Percentiles rank a stretch among this genome's conserved stretches.
These are phyloP conservation scores for Entomortierella parvispora DNA, from an alignment of 192 early-diverging fungal species.

Conservation along the genomic window DNA sequence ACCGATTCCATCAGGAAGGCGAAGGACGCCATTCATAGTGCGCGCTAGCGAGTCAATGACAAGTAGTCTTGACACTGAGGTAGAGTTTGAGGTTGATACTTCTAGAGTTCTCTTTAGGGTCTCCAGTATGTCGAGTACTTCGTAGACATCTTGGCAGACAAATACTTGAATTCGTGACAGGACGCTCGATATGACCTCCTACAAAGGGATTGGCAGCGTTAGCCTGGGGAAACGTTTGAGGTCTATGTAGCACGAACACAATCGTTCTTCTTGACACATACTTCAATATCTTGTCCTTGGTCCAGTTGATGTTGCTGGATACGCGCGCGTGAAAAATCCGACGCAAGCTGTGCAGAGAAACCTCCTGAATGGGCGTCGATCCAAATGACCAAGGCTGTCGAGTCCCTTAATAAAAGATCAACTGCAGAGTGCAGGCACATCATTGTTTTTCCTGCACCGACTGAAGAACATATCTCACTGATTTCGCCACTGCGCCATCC, in stretches of 20 bases:
- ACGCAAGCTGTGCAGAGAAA: constrained; percentile 28
- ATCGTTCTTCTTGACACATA: background rate
- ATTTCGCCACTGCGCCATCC: constrained; percentile 32
- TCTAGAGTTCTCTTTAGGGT: background rate
- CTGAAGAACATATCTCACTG: constrained; percentile 30
- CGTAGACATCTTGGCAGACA: constrained; percentile 30
- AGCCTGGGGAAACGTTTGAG: too few relatives aligned
- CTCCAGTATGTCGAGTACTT: constrained; percentile 13
- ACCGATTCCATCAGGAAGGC: constrained; percentile 19
- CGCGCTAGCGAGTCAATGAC: constrained; percentile 20
- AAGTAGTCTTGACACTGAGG: background rate
- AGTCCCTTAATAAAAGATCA: constrained; percentile 5
- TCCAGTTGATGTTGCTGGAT: background rate
- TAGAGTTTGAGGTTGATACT: too few relatives aligned
- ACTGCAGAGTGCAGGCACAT: constrained; percentile 25
- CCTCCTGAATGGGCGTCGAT: constrained; percentile 29
- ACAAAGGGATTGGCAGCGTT: background rate
- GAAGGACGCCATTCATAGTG: constrained; percentile 10
- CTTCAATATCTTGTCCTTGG: background rate
- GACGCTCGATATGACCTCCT: constrained; percentile 4
- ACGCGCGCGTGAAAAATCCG: background rate
- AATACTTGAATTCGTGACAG: constrained; percentile 29
- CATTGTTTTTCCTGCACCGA: constrained; percentile 22
- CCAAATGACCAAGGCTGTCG: constrained; percentile 18
- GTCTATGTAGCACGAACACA: background rate